Evolutionary conservation across 2,329 filamentous ascomycete species (phyloP).

Genomic region (Anthostomella pinea): DNA sequence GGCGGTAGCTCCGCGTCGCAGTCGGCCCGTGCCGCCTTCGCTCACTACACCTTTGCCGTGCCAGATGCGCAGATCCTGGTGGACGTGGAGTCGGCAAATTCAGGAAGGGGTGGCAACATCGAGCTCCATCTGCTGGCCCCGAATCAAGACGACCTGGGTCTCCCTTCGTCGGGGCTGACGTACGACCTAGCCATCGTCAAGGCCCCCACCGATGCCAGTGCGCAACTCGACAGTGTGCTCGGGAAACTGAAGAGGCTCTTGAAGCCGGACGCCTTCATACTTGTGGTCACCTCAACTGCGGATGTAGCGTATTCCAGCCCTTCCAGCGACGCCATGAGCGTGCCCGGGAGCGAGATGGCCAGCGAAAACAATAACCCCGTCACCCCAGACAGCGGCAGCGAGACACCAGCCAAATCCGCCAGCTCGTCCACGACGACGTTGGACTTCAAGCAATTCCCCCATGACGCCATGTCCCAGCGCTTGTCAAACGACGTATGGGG

Average conservation of each 20-base stretch:
- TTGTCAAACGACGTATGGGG: too few species aligned
- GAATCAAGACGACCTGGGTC: not conserved
- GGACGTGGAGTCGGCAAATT: slow-evolving; percentile 1
- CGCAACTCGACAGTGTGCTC: not conserved
- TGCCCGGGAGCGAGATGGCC: too few species aligned
- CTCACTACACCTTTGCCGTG: slow-evolving; percentile 8
- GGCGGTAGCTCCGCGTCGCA: too few species aligned
- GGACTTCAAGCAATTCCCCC: too few species aligned
- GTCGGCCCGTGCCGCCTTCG: slow-evolving; percentile 5
- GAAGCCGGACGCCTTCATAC: slow-evolving; percentile 1
- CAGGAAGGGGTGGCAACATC: slow-evolving; percentile 1
- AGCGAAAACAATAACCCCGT: too few species aligned
- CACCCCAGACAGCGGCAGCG: too few species aligned
- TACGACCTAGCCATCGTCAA: slow-evolving; percentile 11
- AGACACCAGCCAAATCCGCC: too few species aligned
- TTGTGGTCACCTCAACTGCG: too few species aligned
- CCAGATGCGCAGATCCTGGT: slow-evolving; percentile 6
- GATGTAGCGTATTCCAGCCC: too few species aligned
- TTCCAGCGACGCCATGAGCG: too few species aligned
- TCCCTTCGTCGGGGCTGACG: not conserved
- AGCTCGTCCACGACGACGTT: too few species aligned
- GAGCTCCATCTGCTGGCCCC: slow-evolving; percentile 5
- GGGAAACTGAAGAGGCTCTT: slow-evolving; percentile 1
- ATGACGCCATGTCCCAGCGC: too few species aligned
- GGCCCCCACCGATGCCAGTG: not conserved